Conservation (phyloP, 495 filamentous ascomycete species). For the Penicillium mononematosum region DNA sequence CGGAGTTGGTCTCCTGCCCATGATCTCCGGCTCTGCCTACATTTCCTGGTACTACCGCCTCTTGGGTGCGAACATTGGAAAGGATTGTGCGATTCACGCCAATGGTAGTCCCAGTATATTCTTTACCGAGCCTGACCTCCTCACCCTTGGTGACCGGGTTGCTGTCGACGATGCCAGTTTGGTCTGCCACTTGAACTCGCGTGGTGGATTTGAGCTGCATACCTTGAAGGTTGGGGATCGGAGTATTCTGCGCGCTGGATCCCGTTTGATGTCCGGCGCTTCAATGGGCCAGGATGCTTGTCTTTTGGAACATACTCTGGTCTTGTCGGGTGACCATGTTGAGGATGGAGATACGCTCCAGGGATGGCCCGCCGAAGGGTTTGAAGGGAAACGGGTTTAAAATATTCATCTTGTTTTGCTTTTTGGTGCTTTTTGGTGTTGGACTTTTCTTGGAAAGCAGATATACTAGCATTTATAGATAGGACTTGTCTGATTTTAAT, state of each 20-base stretch:
- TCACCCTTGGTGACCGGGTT: slow-evolving; percentile 45
- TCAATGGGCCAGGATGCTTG: slow-evolving; percentile 44
- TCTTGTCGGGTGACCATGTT: slow-evolving; percentile 48
- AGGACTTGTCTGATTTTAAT: not conserved
- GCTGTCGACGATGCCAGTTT: slow-evolving; percentile 48
- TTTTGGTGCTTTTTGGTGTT: not conserved
- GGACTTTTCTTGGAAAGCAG: not conserved
- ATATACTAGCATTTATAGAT: not conserved
- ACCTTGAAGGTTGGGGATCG: slow-evolving; percentile 39
- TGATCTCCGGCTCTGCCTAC: slow-evolving; percentile 45
- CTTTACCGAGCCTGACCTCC: slow-evolving; percentile 51
- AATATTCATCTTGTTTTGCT: not conserved
- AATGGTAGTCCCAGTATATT: slow-evolving; percentile 42
- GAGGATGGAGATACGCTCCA: slow-evolving; percentile 41
- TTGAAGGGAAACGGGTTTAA: slow-evolving; percentile 22
- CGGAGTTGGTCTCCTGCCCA: slow-evolving; percentile 39
- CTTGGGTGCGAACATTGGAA: slow-evolving; percentile 44
- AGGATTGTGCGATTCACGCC: slow-evolving; percentile 46
- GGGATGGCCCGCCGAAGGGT: slow-evolving; percentile 49
- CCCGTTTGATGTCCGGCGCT: slow-evolving; percentile 42
- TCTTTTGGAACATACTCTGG: slow-evolving; percentile 47
- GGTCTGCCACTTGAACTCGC: slow-evolving; percentile 46
- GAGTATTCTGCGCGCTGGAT: slow-evolving; percentile 43
- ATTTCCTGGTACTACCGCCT: slow-evolving; percentile 41
- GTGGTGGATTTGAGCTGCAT: slow-evolving; percentile 49